Evolutionary conservation across 441 rosid genomes (phyloP).

Genomic region (Adansonia grandidieri): DNA sequence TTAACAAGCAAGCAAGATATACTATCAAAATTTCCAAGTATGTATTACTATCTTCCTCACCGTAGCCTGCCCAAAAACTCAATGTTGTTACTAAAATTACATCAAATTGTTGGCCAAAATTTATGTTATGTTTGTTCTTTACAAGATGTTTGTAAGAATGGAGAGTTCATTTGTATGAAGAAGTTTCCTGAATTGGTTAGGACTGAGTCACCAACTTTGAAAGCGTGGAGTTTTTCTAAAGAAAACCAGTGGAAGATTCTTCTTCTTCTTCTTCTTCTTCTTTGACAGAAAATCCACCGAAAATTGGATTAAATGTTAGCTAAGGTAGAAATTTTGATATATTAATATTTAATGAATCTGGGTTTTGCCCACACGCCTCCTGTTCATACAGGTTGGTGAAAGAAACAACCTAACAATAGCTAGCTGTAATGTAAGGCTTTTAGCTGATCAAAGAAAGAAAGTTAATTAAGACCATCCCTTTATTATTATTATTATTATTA

Average conservation of each 20-base stretch:
- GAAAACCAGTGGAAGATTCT: neutral
- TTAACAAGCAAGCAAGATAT: neutral
- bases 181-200: constrained; percentile 16
- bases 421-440: too few relatives aligned
- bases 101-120: neutral
- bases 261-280: too few relatives aligned
- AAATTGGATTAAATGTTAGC: constrained; percentile 7
- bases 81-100: neutral
- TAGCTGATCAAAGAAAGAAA: too few relatives aligned
- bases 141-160: neutral
- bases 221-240: neutral
- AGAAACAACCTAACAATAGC: constrained; percentile 15
- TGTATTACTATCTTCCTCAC: neutral
- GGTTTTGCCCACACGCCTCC: constrained; percentile 28
- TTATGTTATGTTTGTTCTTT: neutral
- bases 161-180: neutral
- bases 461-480: too few relatives aligned
- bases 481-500: too few relatives aligned
- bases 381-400: constrained; percentile 26
- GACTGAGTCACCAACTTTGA: constrained; percentile 28
- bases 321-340: neutral
- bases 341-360: neutral
- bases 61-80: neutral
- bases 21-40: too few relatives aligned
- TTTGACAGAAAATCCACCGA: too few relatives aligned